Conservation (phyloP, 768 basidiomycete species). For the Albatrellus ellisii region DNA sequence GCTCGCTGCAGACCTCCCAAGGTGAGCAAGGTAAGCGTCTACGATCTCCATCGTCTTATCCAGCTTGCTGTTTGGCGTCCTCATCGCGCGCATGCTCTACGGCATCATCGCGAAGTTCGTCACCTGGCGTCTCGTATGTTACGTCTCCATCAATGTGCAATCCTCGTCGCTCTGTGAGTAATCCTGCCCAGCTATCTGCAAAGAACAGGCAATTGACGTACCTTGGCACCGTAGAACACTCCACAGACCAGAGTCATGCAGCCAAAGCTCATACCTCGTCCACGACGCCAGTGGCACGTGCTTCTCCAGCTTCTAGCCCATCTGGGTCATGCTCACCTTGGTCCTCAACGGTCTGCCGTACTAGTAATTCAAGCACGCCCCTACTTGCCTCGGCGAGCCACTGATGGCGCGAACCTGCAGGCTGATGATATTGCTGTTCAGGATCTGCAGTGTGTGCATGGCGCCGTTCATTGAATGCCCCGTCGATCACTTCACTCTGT, state of each 20-base stretch:
- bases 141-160: conserved; percentile 25
- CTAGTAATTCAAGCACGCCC: conserved; percentile 50
- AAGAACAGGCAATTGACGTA: conserved; percentile 6
- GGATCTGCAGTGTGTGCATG: conserved; percentile 21
- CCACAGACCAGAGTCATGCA: conserved; percentile 63
- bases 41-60: conserved; percentile 63
- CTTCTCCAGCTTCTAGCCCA: conserved; percentile 29
- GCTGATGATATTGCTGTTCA: conserved; percentile 27
- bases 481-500: conserved; percentile 21
- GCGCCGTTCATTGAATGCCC: conserved; percentile 11
- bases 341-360: conserved; percentile 68
- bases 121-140: conserved; percentile 28
- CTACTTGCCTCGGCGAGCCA: no score
- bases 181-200: conserved; percentile 8
- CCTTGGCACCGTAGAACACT: conserved; percentile 59
- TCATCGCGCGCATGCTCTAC: conserved; percentile 51
- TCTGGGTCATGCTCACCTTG: conserved; percentile 63
- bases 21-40: conserved; percentile 54
- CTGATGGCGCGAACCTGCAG: conserved; percentile 2
- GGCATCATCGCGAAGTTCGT: conserved; percentile 30
- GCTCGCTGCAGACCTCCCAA: conserved; percentile 70
- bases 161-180: conserved; percentile 4
- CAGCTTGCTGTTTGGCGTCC: conserved; percentile 56
- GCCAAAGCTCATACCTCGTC: conserved; percentile 58
- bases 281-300: conserved; percentile 47